Evolutionary conservation across 2,329 filamentous ascomycete genomes (phyloP), one percentile per base, ranked within the genome.

Genomic region (Alternaria dauci): DNA sequence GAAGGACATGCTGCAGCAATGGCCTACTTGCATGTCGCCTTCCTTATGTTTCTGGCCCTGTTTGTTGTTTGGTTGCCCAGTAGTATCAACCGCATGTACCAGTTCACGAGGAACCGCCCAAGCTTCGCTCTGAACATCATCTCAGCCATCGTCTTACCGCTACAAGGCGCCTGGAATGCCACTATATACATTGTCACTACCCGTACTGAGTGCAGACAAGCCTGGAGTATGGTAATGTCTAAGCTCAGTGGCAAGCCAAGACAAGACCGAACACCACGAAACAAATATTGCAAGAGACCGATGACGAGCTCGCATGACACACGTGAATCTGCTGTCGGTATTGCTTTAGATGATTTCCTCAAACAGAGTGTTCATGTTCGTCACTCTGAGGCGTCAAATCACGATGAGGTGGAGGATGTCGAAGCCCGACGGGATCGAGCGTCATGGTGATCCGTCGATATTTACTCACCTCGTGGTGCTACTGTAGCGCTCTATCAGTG

Each of bases 141-240:
- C 65, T 89, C 90, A 23, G 88, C 90, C 0, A 84, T 92, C 41
- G 91, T 95, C 1, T 83, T 96, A 8, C 92, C 92, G 0, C 83
- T 93, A 0, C 92, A 96, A 74, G 92, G 92, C 0, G 91, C 94
- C 71, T 95, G 92, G 91, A 96, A 96, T 75, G 87, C 89, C 18
- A 77, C 91, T 59, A 92, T 96, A 67, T 96, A 95, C 77, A 79
- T 88, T 5, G 73, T 69, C 18, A 75, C 73, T 0, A 73, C 72
- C 0, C 73, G 72, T 62, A 39, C 61, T 0, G 75, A 76, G 41
- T 74, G 69, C 39, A 71, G 65, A 32, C 66, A 68, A 16, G 71
- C 70, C 5, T 61, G 62, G 9, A 50, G 47, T 14, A 56, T 61
- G 26, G 26, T 60, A 3, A 34, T 67, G 39, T 42, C 52, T 4